Conservation (phyloP, 768 basidiomycete genomes). For the Amanita subjunquillea region DNA sequence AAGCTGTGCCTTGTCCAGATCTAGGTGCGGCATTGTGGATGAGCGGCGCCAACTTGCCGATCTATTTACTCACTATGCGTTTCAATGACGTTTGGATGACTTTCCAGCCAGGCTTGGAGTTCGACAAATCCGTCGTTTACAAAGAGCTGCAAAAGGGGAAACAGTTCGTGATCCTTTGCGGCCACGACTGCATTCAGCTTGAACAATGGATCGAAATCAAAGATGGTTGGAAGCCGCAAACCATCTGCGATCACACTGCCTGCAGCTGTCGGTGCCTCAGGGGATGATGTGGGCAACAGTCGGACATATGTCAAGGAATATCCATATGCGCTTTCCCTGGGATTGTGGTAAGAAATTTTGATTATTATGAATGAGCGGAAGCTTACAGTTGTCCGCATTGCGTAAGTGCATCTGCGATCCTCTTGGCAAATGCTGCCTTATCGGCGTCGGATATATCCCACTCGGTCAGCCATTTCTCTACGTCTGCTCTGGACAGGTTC, state of each 20-base stretch:
- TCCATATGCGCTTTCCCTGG: slow-evolving; percentile 51
- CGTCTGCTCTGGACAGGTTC: slow-evolving; percentile 43
- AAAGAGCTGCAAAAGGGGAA: slow-evolving; percentile 68
- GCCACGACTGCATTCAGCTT: slow-evolving; percentile 63
- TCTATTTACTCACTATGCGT: slow-evolving; percentile 40
- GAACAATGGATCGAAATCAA: slow-evolving; percentile 77
- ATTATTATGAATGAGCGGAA: background rate
- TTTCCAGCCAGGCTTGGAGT: slow-evolving; percentile 48
- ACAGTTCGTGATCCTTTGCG: slow-evolving; percentile 60
- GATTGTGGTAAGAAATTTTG: background rate
- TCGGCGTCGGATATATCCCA: slow-evolving; percentile 55
- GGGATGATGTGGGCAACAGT: slow-evolving; percentile 45
- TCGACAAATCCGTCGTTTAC: slow-evolving; percentile 52
- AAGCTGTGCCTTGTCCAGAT: slow-evolving; percentile 45
- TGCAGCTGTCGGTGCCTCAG: slow-evolving; percentile 41
- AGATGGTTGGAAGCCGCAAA: slow-evolving; percentile 52
- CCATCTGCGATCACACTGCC: slow-evolving; percentile 53
- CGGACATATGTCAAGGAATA: slow-evolving; percentile 54
- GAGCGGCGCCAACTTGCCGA: slow-evolving; percentile 1
- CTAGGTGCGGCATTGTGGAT: slow-evolving; percentile 21
- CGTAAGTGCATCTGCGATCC: slow-evolving; percentile 48
- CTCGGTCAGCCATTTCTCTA: slow-evolving; percentile 72
- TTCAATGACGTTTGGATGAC: slow-evolving; percentile 36
- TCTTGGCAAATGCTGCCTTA: slow-evolving; percentile 57
- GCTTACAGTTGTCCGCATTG: slow-evolving; percentile 50